Evolutionary conservation across 805 yeast species (phyloP), one percentile per base, ranked within the genome.

Genomic region (Candida chilensis): DNA sequence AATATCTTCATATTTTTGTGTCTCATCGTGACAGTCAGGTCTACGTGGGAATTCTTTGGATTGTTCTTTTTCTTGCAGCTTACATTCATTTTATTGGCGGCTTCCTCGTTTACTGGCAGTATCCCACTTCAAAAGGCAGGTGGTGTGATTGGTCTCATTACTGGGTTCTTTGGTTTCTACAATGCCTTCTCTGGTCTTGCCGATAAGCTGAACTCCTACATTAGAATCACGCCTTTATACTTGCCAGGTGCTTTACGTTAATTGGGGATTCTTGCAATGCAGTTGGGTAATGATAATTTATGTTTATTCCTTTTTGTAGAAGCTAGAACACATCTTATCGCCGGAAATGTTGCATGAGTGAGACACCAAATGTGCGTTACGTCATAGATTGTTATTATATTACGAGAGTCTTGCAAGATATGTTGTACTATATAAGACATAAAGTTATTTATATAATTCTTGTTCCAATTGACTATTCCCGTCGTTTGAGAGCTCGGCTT

Each of bases 131-230:
- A 55, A 12, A 58, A 46, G 33, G 83, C 79, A 6, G 85, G 77
- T 27, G 87, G 87, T 40, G 64, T 73, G 12, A 30, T 71, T n/a
- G 86, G 84, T 28, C 59, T 78, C 13, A 56, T 78, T 5, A 70
- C 77, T 18, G 67, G 83, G 0, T 60, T 75, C 36, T 49, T 74
- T 29, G 81, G 80, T 1, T 78, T 79, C 78, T 78, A 76, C 45
- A 76, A 77, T 46, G 84, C 85, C 5, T 75, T 62, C 40, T 81
- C 83, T 3, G 86, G 85, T 64, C 49, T 73, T 20, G 74, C 55
- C 5, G 44, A 33, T n/a, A 22, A 11, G 12, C n/a, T n/a, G n/a
- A 82, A 81, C 52, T 60, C 85, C 4, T 79, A 76, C 47, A 28
- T 79, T 27, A 57, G 67, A 17, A 59, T 64, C 27, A 57, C 59